Evolutionary conservation across 106 monocot genomes (phyloP), one percentile per base, ranked within the genome.

Genomic region (Hemerocallis citrina): DNA sequence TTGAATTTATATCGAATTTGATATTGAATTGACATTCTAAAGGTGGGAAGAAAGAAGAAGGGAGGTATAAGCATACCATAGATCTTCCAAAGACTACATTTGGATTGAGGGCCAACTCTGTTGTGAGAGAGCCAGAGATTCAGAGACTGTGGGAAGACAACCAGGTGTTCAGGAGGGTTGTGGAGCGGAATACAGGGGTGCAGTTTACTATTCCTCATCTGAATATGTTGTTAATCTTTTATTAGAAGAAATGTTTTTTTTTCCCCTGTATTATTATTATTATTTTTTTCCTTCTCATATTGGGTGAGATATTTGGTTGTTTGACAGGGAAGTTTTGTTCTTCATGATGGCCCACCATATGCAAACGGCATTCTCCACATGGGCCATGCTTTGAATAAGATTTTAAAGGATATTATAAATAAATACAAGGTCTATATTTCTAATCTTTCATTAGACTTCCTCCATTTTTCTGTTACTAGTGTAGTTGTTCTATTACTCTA

Each of bases 281-380:
- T 48, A 1, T 36, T 35, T 34, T 24, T 24, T 32, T 52, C 15
- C 34, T n/a, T 23, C 4, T 31, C 50, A 34, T 57, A 25, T 32
- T 30, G 14, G n/a, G n/a, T n/a, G n/a, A 50, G 34, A 38, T 66
- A n/a, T 66, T 57, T 63, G 34, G 22, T 19, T 77, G 22, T 60
- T 68, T 74, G 17, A 23, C 81, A 96, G 95, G 79, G 67, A 57
- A 76, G 59, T 19, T 96, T 90, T 64, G 72, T 89, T 72, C 75
- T 96, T 22, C 95, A 96, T 74, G 95, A 96, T 76, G 95, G 95
- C 14, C 95, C 95, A 56, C 95, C 95, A 40, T 96, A 96, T 81
- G 95, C 95, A 5, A 96, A 96, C 67, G 95, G 95, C n/a, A 81
- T 70, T 66, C 74, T 96, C 16, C 95, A 96, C 45, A 86, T 90